A percentile compares a stretch with the other conserved stretches of the same genome.
Conservation (phyloP, 441 rosid species). For the Syzygium malaccense region DNA sequence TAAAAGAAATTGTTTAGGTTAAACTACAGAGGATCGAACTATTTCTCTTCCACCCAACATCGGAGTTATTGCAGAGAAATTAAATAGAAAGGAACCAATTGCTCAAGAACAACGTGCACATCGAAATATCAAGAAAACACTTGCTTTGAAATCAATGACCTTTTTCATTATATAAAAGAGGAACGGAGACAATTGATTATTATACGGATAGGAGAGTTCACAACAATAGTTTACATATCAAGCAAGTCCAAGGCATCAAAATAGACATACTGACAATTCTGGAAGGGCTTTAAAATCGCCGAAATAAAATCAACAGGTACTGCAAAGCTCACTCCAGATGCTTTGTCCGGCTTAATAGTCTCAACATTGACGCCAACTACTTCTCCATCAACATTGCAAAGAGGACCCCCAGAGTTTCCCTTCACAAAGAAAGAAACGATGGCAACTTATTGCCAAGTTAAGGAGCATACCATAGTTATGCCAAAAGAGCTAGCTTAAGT, state of each 20-base stretch:
- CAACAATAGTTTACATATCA: not conserved
- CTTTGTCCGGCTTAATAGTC: not conserved
- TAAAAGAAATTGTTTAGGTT: not conserved
- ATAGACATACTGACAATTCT: not conserved
- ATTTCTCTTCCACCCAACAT: not conserved
- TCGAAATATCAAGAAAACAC: not conserved
- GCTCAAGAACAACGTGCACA: not conserved
- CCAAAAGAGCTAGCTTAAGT: not conserved
- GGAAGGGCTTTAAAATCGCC: not conserved
- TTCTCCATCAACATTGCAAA: not conserved
- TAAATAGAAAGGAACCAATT: not conserved
- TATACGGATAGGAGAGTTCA: not conserved
- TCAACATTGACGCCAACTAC: not conserved
- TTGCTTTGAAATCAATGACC: not conserved
- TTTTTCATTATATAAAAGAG: not conserved
- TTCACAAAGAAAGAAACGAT: not conserved
- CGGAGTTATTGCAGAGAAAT: not conserved
- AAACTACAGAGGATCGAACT: not conserved
- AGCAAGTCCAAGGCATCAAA: not conserved
- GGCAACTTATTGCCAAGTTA: not conserved
- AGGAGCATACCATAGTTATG: not conserved
- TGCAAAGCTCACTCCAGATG: not conserved
- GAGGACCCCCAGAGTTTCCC: not conserved
- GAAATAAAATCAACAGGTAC: not conserved
- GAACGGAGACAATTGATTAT: not conserved